Percentiles rank a stretch among this genome's conserved stretches.
Conservation (phyloP, 305 asterid species). For the Fraxinus albicans region DNA sequence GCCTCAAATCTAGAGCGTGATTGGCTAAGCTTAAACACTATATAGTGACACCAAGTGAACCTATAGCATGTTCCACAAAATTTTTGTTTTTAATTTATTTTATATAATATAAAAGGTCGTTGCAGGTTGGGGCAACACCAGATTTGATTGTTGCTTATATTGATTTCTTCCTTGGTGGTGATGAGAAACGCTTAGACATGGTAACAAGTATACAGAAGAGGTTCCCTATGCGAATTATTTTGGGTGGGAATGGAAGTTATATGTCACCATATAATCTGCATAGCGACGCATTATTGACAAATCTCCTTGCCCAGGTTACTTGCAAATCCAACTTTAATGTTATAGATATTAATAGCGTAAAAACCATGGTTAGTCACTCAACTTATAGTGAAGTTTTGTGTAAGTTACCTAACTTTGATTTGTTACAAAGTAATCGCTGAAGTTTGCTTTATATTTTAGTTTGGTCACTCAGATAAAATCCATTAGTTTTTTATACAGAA, state of each 20-base stretch:
- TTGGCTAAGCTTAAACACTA: neutral
- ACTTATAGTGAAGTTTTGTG: neutral
- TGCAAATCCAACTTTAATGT: conserved; percentile 20
- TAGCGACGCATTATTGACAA: conserved; percentile 75
- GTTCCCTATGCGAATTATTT: conserved; percentile 86
- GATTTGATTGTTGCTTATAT: conserved; percentile 90
- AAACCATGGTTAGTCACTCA: neutral
- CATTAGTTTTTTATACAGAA: neutral
- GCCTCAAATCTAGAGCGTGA: neutral
- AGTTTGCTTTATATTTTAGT: conserved; percentile 5
- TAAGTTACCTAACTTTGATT: neutral
- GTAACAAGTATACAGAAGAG: conserved; percentile 86
- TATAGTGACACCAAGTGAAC: neutral
- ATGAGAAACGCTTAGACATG: conserved; percentile 91
- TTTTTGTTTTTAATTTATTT: neutral
- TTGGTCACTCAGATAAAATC: neutral
- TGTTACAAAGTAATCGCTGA: neutral
- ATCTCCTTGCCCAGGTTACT: conserved; percentile 93
- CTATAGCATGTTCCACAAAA: neutral
- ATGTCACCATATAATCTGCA: conserved; percentile 88
- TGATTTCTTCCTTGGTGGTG: conserved; percentile 96
- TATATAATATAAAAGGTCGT: neutral
- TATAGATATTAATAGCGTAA: neutral
- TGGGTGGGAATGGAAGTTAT: conserved; percentile 94
- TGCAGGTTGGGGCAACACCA: conserved; percentile 96